Percentiles rank a stretch among this genome's conserved stretches.
These are phyloP conservation scores for Groenewaldozyma auringiensis DNA, from an alignment of 1,139 yeast species.

Conservation along the genomic window DNA sequence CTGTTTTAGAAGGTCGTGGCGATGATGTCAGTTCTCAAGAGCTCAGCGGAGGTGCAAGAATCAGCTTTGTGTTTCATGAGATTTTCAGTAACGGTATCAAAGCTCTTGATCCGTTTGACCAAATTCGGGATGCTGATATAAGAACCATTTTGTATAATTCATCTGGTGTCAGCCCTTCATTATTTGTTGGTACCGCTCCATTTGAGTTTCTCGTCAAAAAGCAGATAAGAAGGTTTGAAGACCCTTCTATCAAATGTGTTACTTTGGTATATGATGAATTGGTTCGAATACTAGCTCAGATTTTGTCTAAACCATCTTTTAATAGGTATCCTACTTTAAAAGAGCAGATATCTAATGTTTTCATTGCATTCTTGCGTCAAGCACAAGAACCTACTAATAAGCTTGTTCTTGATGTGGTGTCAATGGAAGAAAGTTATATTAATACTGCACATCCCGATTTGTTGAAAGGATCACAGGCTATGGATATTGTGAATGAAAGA, in stretches of 20 bases:
- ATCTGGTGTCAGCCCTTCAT: conserved; percentile 94
- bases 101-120: conserved; percentile 94
- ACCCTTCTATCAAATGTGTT: conserved; percentile 84
- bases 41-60: conserved; percentile 92
- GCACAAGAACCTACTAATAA: conserved; percentile 77
- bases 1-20: conserved; percentile 88
- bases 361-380: conserved; percentile 72
- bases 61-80: conserved; percentile 95
- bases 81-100: conserved; percentile 87
- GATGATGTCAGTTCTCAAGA: conserved; percentile 78
- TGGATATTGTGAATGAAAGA: conserved; percentile 89
- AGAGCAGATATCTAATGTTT: conserved; percentile 74
- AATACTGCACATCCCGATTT: conserved; percentile 98
- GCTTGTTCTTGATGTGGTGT: conserved; percentile 75
- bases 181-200: conserved; percentile 96
- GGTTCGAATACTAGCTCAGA: conserved; percentile 81
- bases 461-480: conserved; percentile 89
- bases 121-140: conserved; percentile 91
- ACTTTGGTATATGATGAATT: conserved; percentile 89
- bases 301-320: conserved; percentile 72
- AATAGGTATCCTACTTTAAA: conserved; percentile 85
- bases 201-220: conserved; percentile 94
- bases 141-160: conserved; percentile 89
- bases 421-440: conserved; percentile 84
- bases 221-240: conserved; percentile 91